Conservation (phyloP, 352 stramenopile genomes). For the Globisporangium solare region DNA sequence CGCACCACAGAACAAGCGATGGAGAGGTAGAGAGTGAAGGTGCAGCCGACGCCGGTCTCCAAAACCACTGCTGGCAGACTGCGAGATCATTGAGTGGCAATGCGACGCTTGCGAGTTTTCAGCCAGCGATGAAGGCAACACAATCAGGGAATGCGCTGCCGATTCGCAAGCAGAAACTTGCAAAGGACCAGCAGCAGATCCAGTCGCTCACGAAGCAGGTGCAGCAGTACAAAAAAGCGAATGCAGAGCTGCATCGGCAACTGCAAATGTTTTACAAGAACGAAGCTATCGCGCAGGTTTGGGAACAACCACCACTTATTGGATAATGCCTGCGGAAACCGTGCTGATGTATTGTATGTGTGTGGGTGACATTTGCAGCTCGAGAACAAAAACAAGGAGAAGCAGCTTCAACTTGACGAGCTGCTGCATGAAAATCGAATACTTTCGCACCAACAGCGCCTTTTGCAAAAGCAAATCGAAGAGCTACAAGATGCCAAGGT, state of each 20-base stretch:
- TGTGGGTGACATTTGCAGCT: constrained; percentile 21
- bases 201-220: constrained; percentile 37
- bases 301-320: background rate
- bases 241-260: constrained; percentile 37
- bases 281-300: constrained; percentile 42
- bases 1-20: background rate
- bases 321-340: background rate
- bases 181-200: constrained; percentile 12
- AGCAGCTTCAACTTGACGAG: constrained; percentile 55
- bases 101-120: background rate
- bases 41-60: no score
- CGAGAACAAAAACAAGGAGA: constrained; percentile 63
- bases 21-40: no score
- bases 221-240: constrained; percentile 36
- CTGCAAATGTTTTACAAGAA: constrained; percentile 48
- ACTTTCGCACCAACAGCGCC: constrained; percentile 48
- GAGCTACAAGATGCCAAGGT: constrained; percentile 55
- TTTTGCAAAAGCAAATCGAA: constrained; percentile 54
- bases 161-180: constrained; percentile 5
- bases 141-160: background rate
- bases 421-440: constrained; percentile 52
- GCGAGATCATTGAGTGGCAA: background rate
- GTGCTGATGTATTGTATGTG: background rate
- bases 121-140: no score
- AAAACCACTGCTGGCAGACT: constrained; percentile 1